Percentiles rank a stretch among this genome's conserved stretches.
These are phyloP conservation scores for Acanthamoeba castellanii DNA, from an alignment of 208 protist genomes.

Conservation along the genomic window DNA sequence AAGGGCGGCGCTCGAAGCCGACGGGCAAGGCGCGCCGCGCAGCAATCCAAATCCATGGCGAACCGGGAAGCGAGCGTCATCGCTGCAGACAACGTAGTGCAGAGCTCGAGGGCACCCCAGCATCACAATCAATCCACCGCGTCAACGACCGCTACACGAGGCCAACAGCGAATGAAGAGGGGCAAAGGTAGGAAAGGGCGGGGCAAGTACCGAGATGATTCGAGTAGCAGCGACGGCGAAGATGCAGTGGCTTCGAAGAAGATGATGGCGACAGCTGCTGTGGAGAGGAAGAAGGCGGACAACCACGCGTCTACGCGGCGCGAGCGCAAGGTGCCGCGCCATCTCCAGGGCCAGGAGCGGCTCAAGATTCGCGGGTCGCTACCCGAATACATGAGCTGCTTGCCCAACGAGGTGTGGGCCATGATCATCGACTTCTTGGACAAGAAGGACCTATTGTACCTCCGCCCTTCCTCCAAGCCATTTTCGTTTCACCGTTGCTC, in stretches of 20 bases:
- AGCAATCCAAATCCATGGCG: neutral
- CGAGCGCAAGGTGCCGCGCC: neutral
- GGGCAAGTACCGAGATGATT: neutral
- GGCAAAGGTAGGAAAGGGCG: neutral
- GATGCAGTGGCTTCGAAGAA: neutral
- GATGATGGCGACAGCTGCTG: neutral
- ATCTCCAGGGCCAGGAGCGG: neutral
- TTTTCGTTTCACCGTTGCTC: neutral
- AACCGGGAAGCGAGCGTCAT: no score
- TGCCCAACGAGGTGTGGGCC: conserved; percentile 46
- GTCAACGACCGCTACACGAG: neutral
- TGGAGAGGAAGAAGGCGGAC: neutral
- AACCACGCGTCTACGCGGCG: neutral
- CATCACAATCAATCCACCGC: neutral
- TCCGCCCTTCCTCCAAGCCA: neutral
- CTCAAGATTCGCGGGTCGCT: conserved; percentile 19
- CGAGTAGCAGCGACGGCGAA: neutral
- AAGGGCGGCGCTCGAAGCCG: neutral
- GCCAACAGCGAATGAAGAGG: neutral
- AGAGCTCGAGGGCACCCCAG: neutral
- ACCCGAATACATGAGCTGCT: neutral
- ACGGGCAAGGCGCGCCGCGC: neutral
- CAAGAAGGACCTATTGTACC: conserved; percentile 40
- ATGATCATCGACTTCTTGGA: conserved; percentile 29
- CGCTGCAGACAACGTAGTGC: neutral